Percentiles rank a stretch among this genome's conserved stretches.
phyloP scores from a whole-genome alignment of 495 filamentous ascomycete species.

The Penicillium ochrochloron region DNA sequence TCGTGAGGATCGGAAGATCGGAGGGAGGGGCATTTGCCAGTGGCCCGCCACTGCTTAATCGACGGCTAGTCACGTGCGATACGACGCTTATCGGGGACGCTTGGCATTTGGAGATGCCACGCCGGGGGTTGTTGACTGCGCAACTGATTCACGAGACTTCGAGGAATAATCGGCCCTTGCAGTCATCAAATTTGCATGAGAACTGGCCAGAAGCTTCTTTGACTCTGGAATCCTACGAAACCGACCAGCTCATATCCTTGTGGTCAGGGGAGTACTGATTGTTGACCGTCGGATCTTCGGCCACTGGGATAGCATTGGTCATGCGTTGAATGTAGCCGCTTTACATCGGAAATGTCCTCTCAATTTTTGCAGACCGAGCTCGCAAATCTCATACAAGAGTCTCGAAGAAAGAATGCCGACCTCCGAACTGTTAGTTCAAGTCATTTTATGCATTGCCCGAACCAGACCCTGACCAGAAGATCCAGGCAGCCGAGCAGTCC shows the following conservation, averaged over 20 bases:
- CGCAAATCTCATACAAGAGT: conserved; percentile 90
- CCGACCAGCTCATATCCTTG: neutral
- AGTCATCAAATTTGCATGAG: neutral
- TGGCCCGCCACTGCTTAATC: conserved; percentile 16
- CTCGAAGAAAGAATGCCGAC: conserved; percentile 89
- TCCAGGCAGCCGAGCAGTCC: conserved; percentile 90
- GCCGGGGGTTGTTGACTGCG: conserved; percentile 33
- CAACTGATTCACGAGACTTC: conserved; percentile 9
- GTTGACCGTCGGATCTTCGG: conserved; percentile 27
- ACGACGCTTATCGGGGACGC: conserved; percentile 35
- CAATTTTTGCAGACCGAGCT: conserved; percentile 90
- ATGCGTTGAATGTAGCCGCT: conserved; percentile 40
- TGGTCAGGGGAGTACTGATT: conserved; percentile 16
- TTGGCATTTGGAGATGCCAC: conserved; percentile 50
- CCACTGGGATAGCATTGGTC: conserved; percentile 29
- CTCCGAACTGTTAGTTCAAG: conserved; percentile 70
- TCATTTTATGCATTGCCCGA: conserved; percentile 11
- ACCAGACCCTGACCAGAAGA: conserved; percentile 27
- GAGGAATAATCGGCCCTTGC: neutral
- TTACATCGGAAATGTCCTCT: conserved; percentile 73
- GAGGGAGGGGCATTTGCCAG: conserved; percentile 31
- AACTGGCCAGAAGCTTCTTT: neutral
- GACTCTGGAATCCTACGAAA: neutral
- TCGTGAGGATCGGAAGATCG: conserved; percentile 26
- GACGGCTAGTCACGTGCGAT: conserved; percentile 39